phyloP scores from a whole-genome alignment of 768 basidiomycete genomes.

The Trichaptum fuscoviolaceum region DNA sequence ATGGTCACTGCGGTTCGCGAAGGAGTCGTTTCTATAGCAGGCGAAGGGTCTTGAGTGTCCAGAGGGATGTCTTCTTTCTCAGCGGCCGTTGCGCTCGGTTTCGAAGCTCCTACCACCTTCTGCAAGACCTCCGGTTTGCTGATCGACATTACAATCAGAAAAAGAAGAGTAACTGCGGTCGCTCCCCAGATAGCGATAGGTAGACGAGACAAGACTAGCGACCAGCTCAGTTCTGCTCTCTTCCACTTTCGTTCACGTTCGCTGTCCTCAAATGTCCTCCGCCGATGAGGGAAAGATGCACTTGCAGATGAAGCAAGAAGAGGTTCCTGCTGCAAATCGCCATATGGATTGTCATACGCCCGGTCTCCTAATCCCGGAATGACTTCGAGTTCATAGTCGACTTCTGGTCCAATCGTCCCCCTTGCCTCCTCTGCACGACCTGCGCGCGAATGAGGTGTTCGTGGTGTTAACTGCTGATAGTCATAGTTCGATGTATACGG shows the following conservation, averaged over 20 bases:
- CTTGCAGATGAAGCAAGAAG: conserved; percentile 39
- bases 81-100: conserved; percentile 11
- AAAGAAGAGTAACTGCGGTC: conserved; percentile 40
- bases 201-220: conserved; percentile 25
- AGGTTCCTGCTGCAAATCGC: conserved; percentile 35
- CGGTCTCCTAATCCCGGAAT: conserved; percentile 26
- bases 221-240: conserved; percentile 6
- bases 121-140: conserved; percentile 43
- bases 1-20: conserved; percentile 24
- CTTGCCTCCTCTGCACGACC: conserved; percentile 52
- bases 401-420: conserved; percentile 40
- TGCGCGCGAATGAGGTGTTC: conserved; percentile 59
- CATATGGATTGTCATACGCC: conserved; percentile 14
- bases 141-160: conserved; percentile 43
- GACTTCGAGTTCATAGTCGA: conserved; percentile 26
- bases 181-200: conserved; percentile 44
- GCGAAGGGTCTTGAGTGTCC: conserved; percentile 13
- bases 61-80: conserved; percentile 14
- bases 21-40: conserved; percentile 8
- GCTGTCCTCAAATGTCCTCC: conserved; percentile 37
- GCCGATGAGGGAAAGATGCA: conserved; percentile 31
- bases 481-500: conserved; percentile 25
- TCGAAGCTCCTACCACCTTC: conserved; percentile 33
- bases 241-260: conserved; percentile 11
- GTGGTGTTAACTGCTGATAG: conserved; percentile 39